Evolutionary conservation across 129 eudicot genomes (phyloP).

Genomic region (Pittosporum tobira): DNA sequence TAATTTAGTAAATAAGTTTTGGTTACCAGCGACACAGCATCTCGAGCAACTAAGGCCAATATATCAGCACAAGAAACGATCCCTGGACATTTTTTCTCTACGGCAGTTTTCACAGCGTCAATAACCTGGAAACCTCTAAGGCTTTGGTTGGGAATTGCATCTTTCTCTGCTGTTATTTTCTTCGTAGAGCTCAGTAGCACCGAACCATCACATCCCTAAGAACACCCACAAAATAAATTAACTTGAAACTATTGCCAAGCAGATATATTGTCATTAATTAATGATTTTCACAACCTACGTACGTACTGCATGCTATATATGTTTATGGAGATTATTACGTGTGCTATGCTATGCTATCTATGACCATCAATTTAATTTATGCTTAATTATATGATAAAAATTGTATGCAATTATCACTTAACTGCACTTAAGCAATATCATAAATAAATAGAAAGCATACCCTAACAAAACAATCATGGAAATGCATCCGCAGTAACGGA

Average conservation of each 20-base stretch:
- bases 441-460: constrained; percentile 16
- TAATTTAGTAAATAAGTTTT: too few relatives aligned
- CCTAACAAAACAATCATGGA: constrained; percentile 77
- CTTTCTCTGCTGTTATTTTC: constrained; percentile 44
- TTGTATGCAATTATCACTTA: not conserved
- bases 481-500: constrained; percentile 60
- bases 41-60: constrained; percentile 62
- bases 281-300: too few relatives aligned
- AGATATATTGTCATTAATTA: too few relatives aligned
- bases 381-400: too few relatives aligned
- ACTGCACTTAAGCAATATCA: not conserved
- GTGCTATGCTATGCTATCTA: too few relatives aligned
- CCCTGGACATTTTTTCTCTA: constrained; percentile 60
- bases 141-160: constrained; percentile 34
- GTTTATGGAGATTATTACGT: too few relatives aligned
- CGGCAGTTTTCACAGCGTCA: constrained; percentile 53
- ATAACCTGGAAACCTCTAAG: constrained; percentile 58
- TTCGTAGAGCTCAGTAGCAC: constrained; percentile 44
- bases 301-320: too few relatives aligned
- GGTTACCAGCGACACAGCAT: constrained; percentile 38
- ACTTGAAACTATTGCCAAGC: too few relatives aligned
- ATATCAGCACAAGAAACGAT: constrained; percentile 92
- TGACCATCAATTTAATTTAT: too few relatives aligned
- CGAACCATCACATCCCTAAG: constrained; percentile 80
- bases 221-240: not conserved